These are phyloP conservation scores for maize (Zea mays) DNA, from an alignment of 176 grass and related monocot species.

Conservation along the genomic window DNA sequence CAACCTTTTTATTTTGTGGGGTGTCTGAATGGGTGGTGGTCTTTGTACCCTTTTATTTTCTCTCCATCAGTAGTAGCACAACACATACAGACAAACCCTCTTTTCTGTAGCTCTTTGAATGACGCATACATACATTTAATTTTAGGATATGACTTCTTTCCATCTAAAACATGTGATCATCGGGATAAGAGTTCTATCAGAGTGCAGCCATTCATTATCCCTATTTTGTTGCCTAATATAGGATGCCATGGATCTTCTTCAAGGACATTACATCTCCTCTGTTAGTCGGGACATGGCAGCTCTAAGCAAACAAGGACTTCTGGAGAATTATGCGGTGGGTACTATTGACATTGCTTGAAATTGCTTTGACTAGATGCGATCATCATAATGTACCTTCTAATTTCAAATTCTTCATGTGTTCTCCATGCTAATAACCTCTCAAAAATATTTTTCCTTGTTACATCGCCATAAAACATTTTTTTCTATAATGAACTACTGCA, in stretches of 20 bases:
- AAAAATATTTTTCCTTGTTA: background rate
- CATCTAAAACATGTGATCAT: background rate
- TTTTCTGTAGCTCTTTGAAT: background rate
- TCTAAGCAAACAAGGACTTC: conserved; percentile 53
- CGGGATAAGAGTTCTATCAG: background rate
- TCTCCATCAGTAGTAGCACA: background rate
- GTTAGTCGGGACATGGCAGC: conserved; percentile 58
- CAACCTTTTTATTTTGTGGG: background rate
- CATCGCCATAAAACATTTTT: background rate
- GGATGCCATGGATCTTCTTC: conserved; percentile 97
- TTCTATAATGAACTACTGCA: background rate
- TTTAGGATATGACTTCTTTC: background rate
- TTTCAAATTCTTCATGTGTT: background rate
- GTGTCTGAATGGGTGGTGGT: background rate
- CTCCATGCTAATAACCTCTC: background rate
- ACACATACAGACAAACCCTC: background rate
- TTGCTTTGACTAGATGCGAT: background rate
- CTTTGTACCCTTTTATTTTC: background rate
- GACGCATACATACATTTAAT: background rate
- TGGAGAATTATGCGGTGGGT: conserved; percentile 60
- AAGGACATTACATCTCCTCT: conserved; percentile 72
- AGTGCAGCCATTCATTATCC: background rate
- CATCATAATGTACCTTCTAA: background rate
- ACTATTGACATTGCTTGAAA: background rate
- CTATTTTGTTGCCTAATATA: conserved; percentile 38